Evolutionary conservation across 1,139 yeast species (phyloP).

Genomic region (Debaryomyces coudertii): DNA sequence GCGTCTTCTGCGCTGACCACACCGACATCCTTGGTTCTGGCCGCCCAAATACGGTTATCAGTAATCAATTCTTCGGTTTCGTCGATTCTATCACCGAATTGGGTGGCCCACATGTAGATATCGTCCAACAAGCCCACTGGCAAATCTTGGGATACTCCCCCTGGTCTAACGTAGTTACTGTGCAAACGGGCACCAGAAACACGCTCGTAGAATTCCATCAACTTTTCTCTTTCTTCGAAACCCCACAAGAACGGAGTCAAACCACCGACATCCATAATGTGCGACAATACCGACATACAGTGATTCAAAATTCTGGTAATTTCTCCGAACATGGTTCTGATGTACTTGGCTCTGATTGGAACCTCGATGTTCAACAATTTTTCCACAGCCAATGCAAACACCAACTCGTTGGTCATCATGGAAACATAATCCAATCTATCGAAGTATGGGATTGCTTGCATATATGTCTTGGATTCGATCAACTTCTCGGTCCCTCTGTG

Average conservation of each 20-base stretch:
- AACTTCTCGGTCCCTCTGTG: conserved; percentile 91
- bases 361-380: conserved; percentile 83
- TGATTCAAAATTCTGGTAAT: conserved; percentile 85
- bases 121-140: conserved; percentile 88
- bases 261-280: conserved; percentile 96
- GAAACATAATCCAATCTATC: conserved; percentile 88
- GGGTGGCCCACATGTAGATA: conserved; percentile 95
- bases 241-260: conserved; percentile 95
- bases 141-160: conserved; percentile 88
- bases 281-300: conserved; percentile 84
- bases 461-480: conserved; percentile 80
- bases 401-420: conserved; percentile 93
- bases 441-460: conserved; percentile 87
- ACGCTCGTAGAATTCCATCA: conserved; percentile 92
- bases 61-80: conserved; percentile 89
- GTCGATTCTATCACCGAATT: conserved; percentile 90
- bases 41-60: conserved; percentile 92
- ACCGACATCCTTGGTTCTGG: conserved; percentile 83
- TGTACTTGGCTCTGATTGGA: conserved; percentile 82
- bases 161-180: conserved; percentile 87
- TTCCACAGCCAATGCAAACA: conserved; percentile 82
- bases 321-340: conserved; percentile 85
- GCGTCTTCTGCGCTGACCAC: conserved; percentile 86
- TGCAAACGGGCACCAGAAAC: conserved; percentile 91
- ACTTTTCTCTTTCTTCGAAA: conserved; percentile 89